Base-by-base conservation (phyloP, 2,329 filamentous ascomycete genomes). In the Diaporthe longicolla region DNA sequence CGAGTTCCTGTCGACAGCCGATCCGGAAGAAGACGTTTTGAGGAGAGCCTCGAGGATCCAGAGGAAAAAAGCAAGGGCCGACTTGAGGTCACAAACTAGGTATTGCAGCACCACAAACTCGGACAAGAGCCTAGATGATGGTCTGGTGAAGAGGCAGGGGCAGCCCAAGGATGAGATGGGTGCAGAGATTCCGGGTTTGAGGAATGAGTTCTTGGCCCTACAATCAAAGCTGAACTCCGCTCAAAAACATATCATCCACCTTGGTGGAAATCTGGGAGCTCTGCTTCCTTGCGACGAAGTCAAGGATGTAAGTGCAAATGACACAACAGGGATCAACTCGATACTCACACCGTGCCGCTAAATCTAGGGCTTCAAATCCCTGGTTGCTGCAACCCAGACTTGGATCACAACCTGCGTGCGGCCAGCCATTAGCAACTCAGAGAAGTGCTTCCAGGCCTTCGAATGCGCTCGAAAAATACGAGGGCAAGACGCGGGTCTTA, bases 41-140 rank as follows among this genome's bases (percentile, higher is more conserved):
- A 61, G 37, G 1, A 4, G 4, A 29, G 4, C 24, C 4, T 29
- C 17, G 9, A 63, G 4, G 2, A 21, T 63, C 2, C 37, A 21
- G 9, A 37, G 37, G 17, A 63, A 63, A 17, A 63, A 43, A 3
- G 58, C 37, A 29, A 45, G 4, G 8, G 10, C 17, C 3, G 6
- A 63, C 26, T n/a, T 63, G 37, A 63, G 58, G 4, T 29, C 37
- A 3, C n/a, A 2, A 2, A 8, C 9, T 9, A 4, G 10, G 17
- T 37, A 11, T 0, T 13, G 9, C 6, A 1, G 9, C 5, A 3
- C 4, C 6, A 15, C 32, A 4, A 5, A 21, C 13, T 29, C 4
- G 17, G 21, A n/a, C 7, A 24, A n/a, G 13, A 24, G 13, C 9
- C 4, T 9, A 3, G 15, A 21, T 13, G 24, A n/a, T 4, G 24